These are phyloP conservation scores for Poterioochromonas sp. DNA, from an alignment of 352 stramenopile species.

Conservation along the genomic window DNA sequence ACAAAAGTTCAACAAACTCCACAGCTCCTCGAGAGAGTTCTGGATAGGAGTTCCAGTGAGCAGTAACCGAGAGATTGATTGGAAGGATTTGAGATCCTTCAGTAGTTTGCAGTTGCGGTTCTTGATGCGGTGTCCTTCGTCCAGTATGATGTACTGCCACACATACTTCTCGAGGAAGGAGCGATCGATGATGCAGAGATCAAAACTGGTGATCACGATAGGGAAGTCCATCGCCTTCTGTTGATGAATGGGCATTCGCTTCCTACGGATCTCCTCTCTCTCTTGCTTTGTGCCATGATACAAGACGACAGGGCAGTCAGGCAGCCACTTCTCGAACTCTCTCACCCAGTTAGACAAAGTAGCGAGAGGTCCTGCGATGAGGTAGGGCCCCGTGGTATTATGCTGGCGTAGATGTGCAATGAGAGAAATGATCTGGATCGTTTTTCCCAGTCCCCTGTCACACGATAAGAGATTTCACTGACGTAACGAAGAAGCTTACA, in stretches of 20 bases:
- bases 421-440: conserved; percentile 63
- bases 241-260: conserved; percentile 50
- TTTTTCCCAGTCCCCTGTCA: background rate
- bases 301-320: conserved; percentile 84
- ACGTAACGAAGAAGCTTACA: background rate
- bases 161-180: conserved; percentile 38
- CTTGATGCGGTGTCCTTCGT: conserved; percentile 95
- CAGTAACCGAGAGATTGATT: conserved; percentile 81
- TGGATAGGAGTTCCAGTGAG: conserved; percentile 86
- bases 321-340: conserved; percentile 91
- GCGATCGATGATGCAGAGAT: conserved; percentile 44
- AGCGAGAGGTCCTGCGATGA: conserved; percentile 97
- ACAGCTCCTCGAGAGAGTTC: conserved; percentile 95
- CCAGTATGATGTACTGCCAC: conserved; percentile 82
- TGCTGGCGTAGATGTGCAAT: background rate
- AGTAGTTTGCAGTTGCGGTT: conserved; percentile 92
- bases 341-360: conserved; percentile 98
- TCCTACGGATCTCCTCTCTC: conserved; percentile 60
- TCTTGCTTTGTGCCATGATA: conserved; percentile 95
- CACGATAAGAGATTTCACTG: background rate
- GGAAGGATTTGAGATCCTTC: conserved; percentile 79
- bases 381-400: conserved; percentile 73
- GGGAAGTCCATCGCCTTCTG: conserved; percentile 38
- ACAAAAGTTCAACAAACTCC: conserved; percentile 99
- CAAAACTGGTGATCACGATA: conserved; percentile 50